Base-by-base conservation (phyloP, 2,329 filamentous ascomycete species). In the Cercospora zeae-maydis region DNA sequence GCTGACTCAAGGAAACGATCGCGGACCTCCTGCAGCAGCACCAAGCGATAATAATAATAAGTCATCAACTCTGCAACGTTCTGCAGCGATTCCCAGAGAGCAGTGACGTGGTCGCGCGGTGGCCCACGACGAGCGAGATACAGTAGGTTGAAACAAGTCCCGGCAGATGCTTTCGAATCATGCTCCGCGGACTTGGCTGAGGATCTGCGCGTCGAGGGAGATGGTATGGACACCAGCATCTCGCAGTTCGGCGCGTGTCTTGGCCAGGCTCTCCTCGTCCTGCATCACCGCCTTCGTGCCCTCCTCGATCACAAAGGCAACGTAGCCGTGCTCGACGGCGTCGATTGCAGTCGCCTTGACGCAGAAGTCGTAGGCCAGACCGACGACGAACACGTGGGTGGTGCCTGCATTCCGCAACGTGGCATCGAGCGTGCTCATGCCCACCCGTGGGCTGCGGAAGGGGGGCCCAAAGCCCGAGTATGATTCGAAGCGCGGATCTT, bases 401-500 rank as follows among this genome's bases (percentile, higher is more conserved):
- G 96, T 80, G 0, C 78, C 80, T 14, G 79, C 79, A 2, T 80
- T 80, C 57, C 76, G 81, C 69, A 99, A 75, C 53, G 80, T 72
- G 1, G 73, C 78, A 1, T 82, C 83, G 27, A 98, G 79, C 13
- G 87, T 87, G 71, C 84, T 88, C 71, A 78, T 86, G 27, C 79
- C 80, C 13, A 89, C 80, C 33, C 78, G 78, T 1, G 87, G 86
- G 5, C 82, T 81, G 39, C 77, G 77, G 70, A 97, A 93, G 0
- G 91, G 90, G 73, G 93, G 90, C 64, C 88, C 88, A 71, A 99
- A 98, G 0, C 89, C 92, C 65, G 89, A 93, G 78, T 97, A 98
- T 90, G 97, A 96, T 77, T 99, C 95, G 1, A 96, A 84, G 49
- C 84, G 80, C 49, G 81, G 75, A 73, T 92, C 83, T 73, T 82